A percentile compares a stretch with the other conserved stretches of the same genome.
Evolutionary conservation across 352 stramenopile genomes (phyloP).

Genomic region (Globisporangium echinulatum): DNA sequence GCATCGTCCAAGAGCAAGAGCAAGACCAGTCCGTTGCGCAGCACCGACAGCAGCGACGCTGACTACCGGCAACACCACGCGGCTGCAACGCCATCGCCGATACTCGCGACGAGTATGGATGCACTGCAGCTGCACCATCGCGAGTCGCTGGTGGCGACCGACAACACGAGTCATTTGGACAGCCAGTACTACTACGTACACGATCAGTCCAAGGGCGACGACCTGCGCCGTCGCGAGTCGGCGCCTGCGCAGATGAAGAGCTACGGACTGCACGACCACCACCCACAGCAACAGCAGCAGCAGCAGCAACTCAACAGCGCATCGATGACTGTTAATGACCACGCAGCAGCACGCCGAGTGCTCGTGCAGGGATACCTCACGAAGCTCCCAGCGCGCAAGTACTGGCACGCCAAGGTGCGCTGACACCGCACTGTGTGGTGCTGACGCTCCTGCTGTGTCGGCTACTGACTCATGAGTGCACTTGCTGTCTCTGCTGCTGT

Average conservation of each 20-base stretch:
- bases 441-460: not conserved
- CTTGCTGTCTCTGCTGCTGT: not conserved
- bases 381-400: conserved; percentile 43
- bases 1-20: conserved; percentile 4
- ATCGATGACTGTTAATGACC: not conserved
- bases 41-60: not conserved
- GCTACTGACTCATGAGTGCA: not conserved
- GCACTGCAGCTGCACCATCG: conserved; percentile 4
- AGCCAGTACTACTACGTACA: conserved; percentile 4
- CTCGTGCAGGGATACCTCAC: conserved; percentile 49
- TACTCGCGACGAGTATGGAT: conserved; percentile 1
- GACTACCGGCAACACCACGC: not conserved
- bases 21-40: not conserved
- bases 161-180: not conserved
- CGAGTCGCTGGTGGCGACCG: not conserved
- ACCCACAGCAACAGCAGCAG: not conserved
- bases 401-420: conserved; percentile 46
- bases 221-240: conserved; percentile 1
- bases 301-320: conserved; percentile 1
- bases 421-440: not conserved
- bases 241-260: conserved; percentile 1
- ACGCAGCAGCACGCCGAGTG: conserved; percentile 12
- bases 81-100: not conserved
- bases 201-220: not conserved
- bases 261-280: not conserved